A percentile compares a stretch with the other conserved stretches of the same genome.
phyloP scores from a whole-genome alignment of 2,329 filamentous ascomycete genomes.

The Aureobasidium sp. region DNA sequence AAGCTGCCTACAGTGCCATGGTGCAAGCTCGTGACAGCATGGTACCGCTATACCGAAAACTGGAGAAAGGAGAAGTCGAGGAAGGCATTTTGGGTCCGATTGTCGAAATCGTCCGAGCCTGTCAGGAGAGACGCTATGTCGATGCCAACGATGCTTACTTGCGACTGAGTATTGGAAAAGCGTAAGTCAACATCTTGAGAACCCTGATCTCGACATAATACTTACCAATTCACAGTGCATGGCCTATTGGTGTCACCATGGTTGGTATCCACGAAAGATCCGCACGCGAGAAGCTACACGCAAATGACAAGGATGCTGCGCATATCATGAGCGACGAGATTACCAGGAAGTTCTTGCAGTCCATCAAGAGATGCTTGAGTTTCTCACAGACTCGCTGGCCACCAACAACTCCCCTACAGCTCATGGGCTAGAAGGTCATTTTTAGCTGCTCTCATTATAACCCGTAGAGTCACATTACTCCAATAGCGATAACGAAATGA shows the following conservation, averaged over 20 bases:
- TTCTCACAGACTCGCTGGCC: slow-evolving; percentile 97
- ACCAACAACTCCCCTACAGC: slow-evolving; percentile 80
- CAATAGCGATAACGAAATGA: slow-evolving; percentile 1
- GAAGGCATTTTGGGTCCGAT: slow-evolving; percentile 73
- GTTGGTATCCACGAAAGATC: slow-evolving; percentile 98
- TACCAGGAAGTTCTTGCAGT: slow-evolving; percentile 92
- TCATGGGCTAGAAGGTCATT: slow-evolving; percentile 69
- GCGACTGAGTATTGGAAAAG: slow-evolving; percentile 66
- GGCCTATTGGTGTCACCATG: slow-evolving; percentile 99
- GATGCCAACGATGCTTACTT: slow-evolving; percentile 96
- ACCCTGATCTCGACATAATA: not conserved
- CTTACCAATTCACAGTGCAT: slow-evolving; percentile 49
- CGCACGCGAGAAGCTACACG: slow-evolving; percentile 88
- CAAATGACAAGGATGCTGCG: slow-evolving; percentile 66
- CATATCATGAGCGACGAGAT: slow-evolving; percentile 97
- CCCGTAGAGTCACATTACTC: not conserved
- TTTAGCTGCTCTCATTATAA: not conserved
- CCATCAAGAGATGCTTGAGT: slow-evolving; percentile 92
- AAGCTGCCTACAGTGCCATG: slow-evolving; percentile 77
- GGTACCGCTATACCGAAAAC: slow-evolving; percentile 79
- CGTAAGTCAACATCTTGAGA: slow-evolving; percentile 17
- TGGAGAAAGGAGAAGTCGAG: slow-evolving; percentile 75
- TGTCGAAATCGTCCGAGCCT: slow-evolving; percentile 83
- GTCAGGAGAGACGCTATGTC: slow-evolving; percentile 86
- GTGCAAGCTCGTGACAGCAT: slow-evolving; percentile 81